Conservation (phyloP, 345 rosid genomes). For the Eucalyptus curtisii region DNA sequence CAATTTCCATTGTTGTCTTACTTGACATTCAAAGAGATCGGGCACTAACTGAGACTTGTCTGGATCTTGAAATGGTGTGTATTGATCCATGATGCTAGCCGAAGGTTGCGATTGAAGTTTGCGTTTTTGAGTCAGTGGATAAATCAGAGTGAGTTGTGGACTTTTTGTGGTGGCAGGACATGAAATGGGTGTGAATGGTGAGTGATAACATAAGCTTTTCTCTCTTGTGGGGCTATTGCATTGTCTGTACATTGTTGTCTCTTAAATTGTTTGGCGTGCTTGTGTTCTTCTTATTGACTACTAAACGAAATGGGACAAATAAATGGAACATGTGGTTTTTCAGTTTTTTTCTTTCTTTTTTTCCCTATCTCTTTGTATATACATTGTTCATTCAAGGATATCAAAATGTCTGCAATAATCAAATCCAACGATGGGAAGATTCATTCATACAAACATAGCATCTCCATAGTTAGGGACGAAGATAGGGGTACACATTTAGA, state of each 20-base stretch:
- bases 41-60: neutral
- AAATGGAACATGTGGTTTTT: neutral
- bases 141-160: no score
- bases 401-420: neutral
- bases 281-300: neutral
- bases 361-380: neutral
- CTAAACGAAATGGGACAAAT: neutral
- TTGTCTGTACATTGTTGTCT: neutral
- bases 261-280: neutral
- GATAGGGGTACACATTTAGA: neutral
- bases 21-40: neutral
- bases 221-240: neutral
- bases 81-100: neutral
- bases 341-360: neutral
- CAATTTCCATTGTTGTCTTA: neutral
- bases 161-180: neutral
- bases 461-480: neutral
- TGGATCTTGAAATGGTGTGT: neutral
- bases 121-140: neutral
- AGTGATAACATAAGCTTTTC: neutral
- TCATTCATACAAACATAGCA: neutral
- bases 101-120: neutral
- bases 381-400: neutral
- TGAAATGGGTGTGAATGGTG: neutral
- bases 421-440: neutral